phyloP scores from a whole-genome alignment of 2,329 filamentous ascomycete species.

The Cytospora leucostoma region DNA sequence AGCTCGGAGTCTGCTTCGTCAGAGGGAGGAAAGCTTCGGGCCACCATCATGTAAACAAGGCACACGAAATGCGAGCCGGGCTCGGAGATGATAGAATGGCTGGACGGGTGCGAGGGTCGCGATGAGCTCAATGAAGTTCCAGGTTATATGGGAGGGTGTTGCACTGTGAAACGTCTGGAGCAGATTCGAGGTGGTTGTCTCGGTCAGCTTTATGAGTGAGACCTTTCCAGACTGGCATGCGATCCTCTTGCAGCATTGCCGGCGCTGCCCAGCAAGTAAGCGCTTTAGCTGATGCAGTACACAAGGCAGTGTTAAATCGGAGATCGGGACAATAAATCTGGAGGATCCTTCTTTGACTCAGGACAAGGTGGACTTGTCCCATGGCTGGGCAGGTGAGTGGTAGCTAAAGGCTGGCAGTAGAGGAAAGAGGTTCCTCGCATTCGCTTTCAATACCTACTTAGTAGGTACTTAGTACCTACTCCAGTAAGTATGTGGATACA shows the following conservation, averaged over 20 bases:
- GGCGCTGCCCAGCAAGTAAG: neutral
- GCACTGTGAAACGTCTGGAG: constrained; percentile 18
- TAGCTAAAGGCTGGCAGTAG: neutral
- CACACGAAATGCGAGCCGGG: neutral
- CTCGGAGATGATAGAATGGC: neutral
- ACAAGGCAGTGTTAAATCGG: constrained; percentile 5
- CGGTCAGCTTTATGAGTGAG: constrained; percentile 13
- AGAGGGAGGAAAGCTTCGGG: constrained; percentile 3
- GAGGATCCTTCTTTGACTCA: constrained; percentile 9
- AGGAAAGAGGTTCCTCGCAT: neutral
- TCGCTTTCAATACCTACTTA: neutral
- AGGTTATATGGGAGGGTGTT: constrained; percentile 19
- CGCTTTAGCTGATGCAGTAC: constrained; percentile 8
- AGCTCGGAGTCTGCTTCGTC: constrained; percentile 3
- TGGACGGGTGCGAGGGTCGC: constrained; percentile 1
- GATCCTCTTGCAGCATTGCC: constrained; percentile 7
- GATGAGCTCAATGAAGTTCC: constrained; percentile 6
- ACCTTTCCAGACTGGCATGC: constrained; percentile 14
- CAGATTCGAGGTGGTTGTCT: constrained; percentile 16
- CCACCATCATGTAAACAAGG: constrained; percentile 6
- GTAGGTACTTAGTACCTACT: neutral
- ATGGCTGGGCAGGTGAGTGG: neutral
- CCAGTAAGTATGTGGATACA: no score
- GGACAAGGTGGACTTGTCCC: neutral
- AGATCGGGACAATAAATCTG: neutral